Percentiles rank a stretch among this genome's conserved stretches.
Evolutionary conservation across 2,329 filamentous ascomycete species (phyloP).

Genomic region (Pseudogymnoascus sp.): DNA sequence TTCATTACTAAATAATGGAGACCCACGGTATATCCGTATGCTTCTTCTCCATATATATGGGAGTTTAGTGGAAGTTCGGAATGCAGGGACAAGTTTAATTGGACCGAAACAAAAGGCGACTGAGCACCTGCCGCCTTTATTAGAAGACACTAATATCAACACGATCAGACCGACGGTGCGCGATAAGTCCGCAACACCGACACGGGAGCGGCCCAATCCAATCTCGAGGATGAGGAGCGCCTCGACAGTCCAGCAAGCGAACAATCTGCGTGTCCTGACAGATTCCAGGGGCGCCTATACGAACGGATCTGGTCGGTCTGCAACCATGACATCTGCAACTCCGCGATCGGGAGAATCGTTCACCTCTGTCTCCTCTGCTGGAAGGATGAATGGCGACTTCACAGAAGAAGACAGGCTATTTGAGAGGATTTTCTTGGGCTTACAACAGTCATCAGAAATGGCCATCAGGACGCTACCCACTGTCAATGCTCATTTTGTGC

Average conservation of each 20-base stretch:
- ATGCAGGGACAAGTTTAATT: slow-evolving; percentile 24
- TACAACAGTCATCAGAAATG: slow-evolving; percentile 66
- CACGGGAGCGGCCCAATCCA: slow-evolving; percentile 39
- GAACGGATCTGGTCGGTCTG: slow-evolving; percentile 44
- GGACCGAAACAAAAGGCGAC: slow-evolving; percentile 13
- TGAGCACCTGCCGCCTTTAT: background rate
- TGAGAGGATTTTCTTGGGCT: slow-evolving; percentile 70
- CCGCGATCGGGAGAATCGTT: slow-evolving; percentile 81
- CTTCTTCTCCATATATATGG: slow-evolving; percentile 58
- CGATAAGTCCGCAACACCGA: slow-evolving; percentile 48
- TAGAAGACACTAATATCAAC: slow-evolving; percentile 2
- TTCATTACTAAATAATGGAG: slow-evolving; percentile 56
- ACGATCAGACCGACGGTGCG: slow-evolving; percentile 45
- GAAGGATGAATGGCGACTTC: slow-evolving; percentile 46
- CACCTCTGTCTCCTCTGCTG: slow-evolving; percentile 29
- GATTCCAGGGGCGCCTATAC: slow-evolving; percentile 44
- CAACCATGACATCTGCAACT: slow-evolving; percentile 48
- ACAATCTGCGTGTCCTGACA: slow-evolving; percentile 45
- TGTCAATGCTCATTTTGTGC: slow-evolving; percentile 59
- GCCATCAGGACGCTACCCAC: slow-evolving; percentile 64
- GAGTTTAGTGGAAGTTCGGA: slow-evolving; percentile 58
- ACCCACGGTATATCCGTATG: slow-evolving; percentile 59
- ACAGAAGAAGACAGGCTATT: slow-evolving; percentile 74
- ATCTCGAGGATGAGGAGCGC: slow-evolving; percentile 27
- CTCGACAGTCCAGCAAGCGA: slow-evolving; percentile 27